Base-by-base conservation (phyloP, 805 yeast species). In the Candida manassasensis region DNA sequence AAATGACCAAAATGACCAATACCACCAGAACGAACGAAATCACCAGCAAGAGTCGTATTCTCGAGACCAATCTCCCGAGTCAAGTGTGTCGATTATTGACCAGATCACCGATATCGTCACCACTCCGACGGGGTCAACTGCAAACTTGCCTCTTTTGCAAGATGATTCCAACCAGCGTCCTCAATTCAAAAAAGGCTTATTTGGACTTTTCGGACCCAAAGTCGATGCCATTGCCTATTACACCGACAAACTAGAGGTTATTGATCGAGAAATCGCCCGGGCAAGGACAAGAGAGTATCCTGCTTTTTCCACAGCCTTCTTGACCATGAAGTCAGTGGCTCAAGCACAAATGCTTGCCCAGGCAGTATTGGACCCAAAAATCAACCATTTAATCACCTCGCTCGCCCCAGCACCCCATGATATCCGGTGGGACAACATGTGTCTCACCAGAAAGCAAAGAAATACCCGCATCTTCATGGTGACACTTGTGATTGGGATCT, bases 391-490 rank as follows among this genome's bases (percentile, higher is more conserved):
- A 32, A 61, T 66, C 32, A 72, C 62, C 2, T 52, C 53, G 13
- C 49, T 67, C 34, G 73, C 73, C 0, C 73, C 73, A n/a, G 72
- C 97, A 1, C 97, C 97, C 3, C 90, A 84, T 50, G 98, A 90
- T 55, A 83, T 90, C 16, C 79, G 86, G 27, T 90, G 98, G 98
- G 84, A 79, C 38, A 87, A 89, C 51, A 75, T 87, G 22, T 89
- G 94, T 47, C 63, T 89, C 50, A 79, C 94, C 0, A 69, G 95
- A 37, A 69, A 67, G 36, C 89, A 85, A 47, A 67, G 96, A 39
- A 61, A 83, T 30, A 45, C 77, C 12, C 77, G 88, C 43, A 70
- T 76, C 8, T 79, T 81, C 45, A 41, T 71, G 6, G 81, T 86
- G 18, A 82, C 93, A 1, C 42, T 79, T 2, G 53, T 81, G 27